These are phyloP conservation scores for Conticribra weissflogii DNA, from an alignment of 108 stramenopile species.

Conservation along the genomic window DNA sequence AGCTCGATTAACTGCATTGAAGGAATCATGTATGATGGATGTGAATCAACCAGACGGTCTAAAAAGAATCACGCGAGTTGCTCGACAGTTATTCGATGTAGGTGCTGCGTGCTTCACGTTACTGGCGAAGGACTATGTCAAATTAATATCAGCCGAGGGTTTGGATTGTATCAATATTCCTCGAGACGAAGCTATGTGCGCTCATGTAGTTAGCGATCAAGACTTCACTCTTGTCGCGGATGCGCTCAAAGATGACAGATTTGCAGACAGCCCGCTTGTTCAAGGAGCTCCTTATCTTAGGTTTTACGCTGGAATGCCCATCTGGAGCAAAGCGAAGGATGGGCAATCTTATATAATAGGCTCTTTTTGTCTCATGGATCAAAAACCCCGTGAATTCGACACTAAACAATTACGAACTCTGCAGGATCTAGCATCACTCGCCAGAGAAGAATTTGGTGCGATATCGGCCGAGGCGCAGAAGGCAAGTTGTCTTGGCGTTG, in stretches of 20 bases:
- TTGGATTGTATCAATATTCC: conserved; percentile 50
- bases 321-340: background rate
- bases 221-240: conserved; percentile 58
- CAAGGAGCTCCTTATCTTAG: conserved; percentile 62
- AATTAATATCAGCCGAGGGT: conserved; percentile 52
- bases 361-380: conserved; percentile 9
- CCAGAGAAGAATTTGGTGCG: background rate
- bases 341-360: background rate
- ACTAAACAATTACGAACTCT: conserved; percentile 3
- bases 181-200: conserved; percentile 68
- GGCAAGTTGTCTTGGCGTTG: too few species aligned
- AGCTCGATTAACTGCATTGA: conserved; percentile 1
- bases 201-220: conserved; percentile 49
- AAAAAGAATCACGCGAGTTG: conserved; percentile 10
- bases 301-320: conserved; percentile 68
- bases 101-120: conserved; percentile 10
- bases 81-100: conserved; percentile 8
- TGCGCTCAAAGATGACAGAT: conserved; percentile 66
- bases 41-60: conserved; percentile 3
- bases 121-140: conserved; percentile 42
- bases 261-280: conserved; percentile 72
- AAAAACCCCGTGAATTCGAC: background rate
- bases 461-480: background rate
- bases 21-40: conserved; percentile 8
- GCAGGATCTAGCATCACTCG: conserved; percentile 4